Percentiles rank a stretch among this genome's conserved stretches.
These are phyloP conservation scores for Achaetomium macrosporum DNA, from an alignment of 2,329 filamentous ascomycete species.

Conservation along the genomic window DNA sequence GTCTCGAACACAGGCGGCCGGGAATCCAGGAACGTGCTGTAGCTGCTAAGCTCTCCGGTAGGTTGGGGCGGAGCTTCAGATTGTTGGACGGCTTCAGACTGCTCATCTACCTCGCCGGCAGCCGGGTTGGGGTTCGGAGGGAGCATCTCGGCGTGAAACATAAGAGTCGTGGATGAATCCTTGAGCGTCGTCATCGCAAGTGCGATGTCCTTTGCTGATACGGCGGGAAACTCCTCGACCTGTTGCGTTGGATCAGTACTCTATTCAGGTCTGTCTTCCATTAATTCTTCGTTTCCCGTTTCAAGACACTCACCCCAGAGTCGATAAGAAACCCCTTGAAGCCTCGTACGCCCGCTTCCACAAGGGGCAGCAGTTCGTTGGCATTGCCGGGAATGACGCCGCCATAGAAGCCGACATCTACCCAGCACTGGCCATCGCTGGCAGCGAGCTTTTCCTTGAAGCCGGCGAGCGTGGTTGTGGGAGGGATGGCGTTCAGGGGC, in stretches of 20 bases:
- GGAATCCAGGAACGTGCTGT: slow-evolving; percentile 87
- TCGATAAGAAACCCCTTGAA: slow-evolving; percentile 99
- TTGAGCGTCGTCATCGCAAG: slow-evolving; percentile 76
- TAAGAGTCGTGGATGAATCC: slow-evolving; percentile 78
- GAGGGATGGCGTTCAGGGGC: slow-evolving; percentile 94
- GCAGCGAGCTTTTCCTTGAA: slow-evolving; percentile 82
- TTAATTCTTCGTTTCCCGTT: not conserved
- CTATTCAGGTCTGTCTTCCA: not conserved
- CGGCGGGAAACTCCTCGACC: slow-evolving; percentile 93
- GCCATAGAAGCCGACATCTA: slow-evolving; percentile 97
- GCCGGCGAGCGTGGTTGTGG: slow-evolving; percentile 80
- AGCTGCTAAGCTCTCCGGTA: slow-evolving; percentile 65
- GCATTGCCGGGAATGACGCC: slow-evolving; percentile 89
- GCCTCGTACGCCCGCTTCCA: slow-evolving; percentile 80
- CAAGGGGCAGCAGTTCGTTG: slow-evolving; percentile 68
- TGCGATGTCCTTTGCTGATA: slow-evolving; percentile 72
- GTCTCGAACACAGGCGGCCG: slow-evolving; percentile 87
- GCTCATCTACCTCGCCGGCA: slow-evolving; percentile 58
- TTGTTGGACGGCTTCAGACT: slow-evolving; percentile 64
- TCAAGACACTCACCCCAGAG: slow-evolving; percentile 65
- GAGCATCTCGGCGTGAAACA: slow-evolving; percentile 99
- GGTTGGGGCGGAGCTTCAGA: slow-evolving; percentile 66
- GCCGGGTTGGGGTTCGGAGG: slow-evolving; percentile 71
- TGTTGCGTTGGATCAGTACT: slow-evolving; percentile 33
- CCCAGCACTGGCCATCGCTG: slow-evolving; percentile 85